A percentile compares a stretch with the other conserved stretches of the same genome.
These are phyloP conservation scores for Mycena albidolilacea DNA, from an alignment of 768 basidiomycete genomes.

Conservation along the genomic window DNA sequence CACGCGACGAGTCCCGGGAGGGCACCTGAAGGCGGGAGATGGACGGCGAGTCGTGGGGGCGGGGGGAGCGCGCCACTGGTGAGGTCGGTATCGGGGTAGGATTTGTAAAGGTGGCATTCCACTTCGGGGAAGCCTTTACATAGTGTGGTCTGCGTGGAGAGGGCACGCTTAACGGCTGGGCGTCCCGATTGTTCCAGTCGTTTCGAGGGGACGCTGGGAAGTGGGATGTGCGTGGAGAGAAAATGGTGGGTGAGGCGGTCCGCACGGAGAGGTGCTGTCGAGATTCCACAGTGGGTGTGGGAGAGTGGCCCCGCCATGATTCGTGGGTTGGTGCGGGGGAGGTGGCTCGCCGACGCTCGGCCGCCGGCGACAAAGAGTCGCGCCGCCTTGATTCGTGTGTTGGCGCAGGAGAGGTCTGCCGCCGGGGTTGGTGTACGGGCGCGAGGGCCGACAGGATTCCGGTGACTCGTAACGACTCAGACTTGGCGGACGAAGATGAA, in stretches of 20 bases:
- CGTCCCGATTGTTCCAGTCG: neutral
- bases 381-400: neutral
- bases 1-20: neutral
- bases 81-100: neutral
- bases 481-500: neutral
- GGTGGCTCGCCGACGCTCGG: neutral
- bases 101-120: constrained; percentile 3
- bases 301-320: no score
- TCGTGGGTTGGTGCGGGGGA: no score
- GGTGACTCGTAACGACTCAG: neutral
- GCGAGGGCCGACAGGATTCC: neutral
- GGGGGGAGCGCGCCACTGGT: neutral
- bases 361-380: neutral
- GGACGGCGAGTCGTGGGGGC: neutral
- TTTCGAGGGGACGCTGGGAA: neutral
- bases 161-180: neutral
- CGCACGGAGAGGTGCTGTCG: no score
- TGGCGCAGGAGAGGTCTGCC: neutral
- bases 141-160: constrained; percentile 15
- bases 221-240: neutral
- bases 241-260: neutral
- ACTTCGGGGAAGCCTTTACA: constrained; percentile 1
- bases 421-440: neutral
- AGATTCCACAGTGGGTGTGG: no score
- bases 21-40: neutral